Evolutionary conservation across 306 rosid genomes (phyloP).

Genomic region (Senna tora): DNA sequence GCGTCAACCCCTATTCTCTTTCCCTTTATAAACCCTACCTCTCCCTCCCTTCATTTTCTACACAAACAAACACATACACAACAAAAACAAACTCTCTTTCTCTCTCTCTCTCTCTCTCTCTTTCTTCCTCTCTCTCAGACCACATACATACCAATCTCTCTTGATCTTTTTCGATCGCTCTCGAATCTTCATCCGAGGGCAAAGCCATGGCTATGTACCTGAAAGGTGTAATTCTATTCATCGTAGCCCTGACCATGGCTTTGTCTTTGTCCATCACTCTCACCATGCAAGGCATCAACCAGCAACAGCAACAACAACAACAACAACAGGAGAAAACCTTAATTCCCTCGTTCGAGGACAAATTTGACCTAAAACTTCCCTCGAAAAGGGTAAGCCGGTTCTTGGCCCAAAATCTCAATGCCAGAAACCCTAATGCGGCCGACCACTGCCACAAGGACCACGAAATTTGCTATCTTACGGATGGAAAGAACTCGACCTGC

Average conservation of each 20-base stretch:
- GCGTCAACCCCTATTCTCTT: conserved; percentile 61
- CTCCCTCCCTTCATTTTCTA: conserved; percentile 42
- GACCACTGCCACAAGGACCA: conserved; percentile 64
- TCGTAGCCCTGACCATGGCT: conserved; percentile 81
- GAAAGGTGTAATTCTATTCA: conserved; percentile 43
- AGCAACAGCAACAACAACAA: background rate
- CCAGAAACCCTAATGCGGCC: conserved; percentile 50
- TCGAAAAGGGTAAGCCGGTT: conserved; percentile 68
- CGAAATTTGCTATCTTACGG: conserved; percentile 41
- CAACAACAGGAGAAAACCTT: conserved; percentile 16
- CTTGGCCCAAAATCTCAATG: conserved; percentile 36
- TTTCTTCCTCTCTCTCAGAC: background rate
- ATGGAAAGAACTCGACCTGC: conserved; percentile 56
- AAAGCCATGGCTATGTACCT: conserved; percentile 64
- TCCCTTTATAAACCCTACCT: conserved; percentile 56
- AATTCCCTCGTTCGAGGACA: conserved; percentile 14
- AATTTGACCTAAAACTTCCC: conserved; percentile 31
- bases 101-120: too few relatives aligned
- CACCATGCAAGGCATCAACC: conserved; percentile 44
- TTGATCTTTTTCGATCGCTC: conserved; percentile 14
- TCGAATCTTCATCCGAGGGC: conserved; percentile 23
- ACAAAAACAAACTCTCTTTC: background rate
- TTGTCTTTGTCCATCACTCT: conserved; percentile 68
- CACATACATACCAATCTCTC: background rate
- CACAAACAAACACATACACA: conserved; percentile 1